Conservation (phyloP, 2,329 filamentous ascomycete genomes). For the Colletotrichum sp. region DNA sequence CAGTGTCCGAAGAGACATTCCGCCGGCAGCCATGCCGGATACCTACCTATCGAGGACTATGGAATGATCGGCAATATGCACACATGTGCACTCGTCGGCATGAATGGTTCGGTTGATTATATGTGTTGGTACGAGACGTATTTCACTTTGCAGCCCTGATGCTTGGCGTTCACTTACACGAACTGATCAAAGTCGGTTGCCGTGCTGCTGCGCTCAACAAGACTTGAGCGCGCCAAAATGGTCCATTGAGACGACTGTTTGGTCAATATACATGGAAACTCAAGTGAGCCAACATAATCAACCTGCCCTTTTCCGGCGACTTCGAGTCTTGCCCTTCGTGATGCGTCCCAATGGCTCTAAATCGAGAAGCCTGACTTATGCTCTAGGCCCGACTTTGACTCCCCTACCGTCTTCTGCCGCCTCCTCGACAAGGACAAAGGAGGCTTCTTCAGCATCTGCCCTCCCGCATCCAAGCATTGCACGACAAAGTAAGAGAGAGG, state of each 20-base stretch:
- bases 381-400: conserved; percentile 76
- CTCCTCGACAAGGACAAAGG: conserved; percentile 77
- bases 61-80: conserved; percentile 83
- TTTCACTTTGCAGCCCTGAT: neutral
- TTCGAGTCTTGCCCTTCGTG: neutral
- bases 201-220: neutral
- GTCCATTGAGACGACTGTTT: neutral
- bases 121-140: conserved; percentile 70
- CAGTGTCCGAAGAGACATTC: conserved; percentile 33
- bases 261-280: neutral
- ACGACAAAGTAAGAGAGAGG: conserved; percentile 61
- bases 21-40: conserved; percentile 45
- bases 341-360: neutral
- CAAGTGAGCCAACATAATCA: neutral
- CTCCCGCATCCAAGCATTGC: conserved; percentile 52
- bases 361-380: neutral
- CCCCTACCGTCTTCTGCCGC: conserved; percentile 76
- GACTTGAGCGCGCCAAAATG: neutral
- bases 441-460: conserved; percentile 73
- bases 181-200: neutral
- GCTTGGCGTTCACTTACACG: neutral
- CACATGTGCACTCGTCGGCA: conserved; percentile 76
- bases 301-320: accelerated
- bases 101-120: conserved; percentile 76
- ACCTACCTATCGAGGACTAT: conserved; percentile 75